A percentile compares a stretch with the other conserved stretches of the same genome.
phyloP scores from a whole-genome alignment of 106 monocot genomes.

The Dendrobium nobile region DNA sequence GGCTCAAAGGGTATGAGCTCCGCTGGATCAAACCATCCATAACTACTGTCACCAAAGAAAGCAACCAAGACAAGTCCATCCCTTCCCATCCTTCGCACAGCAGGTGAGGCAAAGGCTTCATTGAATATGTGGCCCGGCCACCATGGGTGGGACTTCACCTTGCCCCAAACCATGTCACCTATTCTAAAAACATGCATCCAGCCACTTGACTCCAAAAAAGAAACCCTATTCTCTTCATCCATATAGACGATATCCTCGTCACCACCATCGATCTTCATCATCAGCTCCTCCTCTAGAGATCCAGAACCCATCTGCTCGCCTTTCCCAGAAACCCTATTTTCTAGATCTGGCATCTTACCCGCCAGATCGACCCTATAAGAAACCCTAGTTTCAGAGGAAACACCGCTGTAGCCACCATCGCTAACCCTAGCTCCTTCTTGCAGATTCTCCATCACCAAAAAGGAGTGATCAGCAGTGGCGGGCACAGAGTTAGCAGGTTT shows the following conservation, averaged over 20 bases:
- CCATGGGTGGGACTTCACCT: conserved; percentile 99
- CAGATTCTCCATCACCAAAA: conserved; percentile 4
- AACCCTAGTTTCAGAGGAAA: conserved; percentile 8
- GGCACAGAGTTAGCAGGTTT: background rate
- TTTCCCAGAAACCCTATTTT: conserved; percentile 9
- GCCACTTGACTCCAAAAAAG: background rate
- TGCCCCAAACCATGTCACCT: conserved; percentile 99
- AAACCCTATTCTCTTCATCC: background rate
- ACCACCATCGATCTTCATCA: background rate
- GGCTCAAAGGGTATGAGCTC: conserved; percentile 73
- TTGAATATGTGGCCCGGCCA: conserved; percentile 94
- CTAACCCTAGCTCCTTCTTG: background rate
- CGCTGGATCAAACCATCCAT: conserved; percentile 85
- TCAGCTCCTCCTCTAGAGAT: background rate
- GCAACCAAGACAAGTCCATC: conserved; percentile 68
- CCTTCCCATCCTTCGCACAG: conserved; percentile 38
- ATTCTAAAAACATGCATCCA: conserved; percentile 44
- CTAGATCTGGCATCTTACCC: background rate
- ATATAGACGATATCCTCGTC: background rate
- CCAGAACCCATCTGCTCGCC: background rate
- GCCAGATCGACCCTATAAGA: background rate
- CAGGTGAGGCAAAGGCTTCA: conserved; percentile 41
- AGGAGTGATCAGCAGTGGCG: conserved; percentile 7
- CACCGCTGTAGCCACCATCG: background rate
- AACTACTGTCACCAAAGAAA: conserved; percentile 94